Conservation (phyloP, 2,329 filamentous ascomycete species). For the Fusarium oligoseptatum region DNA sequence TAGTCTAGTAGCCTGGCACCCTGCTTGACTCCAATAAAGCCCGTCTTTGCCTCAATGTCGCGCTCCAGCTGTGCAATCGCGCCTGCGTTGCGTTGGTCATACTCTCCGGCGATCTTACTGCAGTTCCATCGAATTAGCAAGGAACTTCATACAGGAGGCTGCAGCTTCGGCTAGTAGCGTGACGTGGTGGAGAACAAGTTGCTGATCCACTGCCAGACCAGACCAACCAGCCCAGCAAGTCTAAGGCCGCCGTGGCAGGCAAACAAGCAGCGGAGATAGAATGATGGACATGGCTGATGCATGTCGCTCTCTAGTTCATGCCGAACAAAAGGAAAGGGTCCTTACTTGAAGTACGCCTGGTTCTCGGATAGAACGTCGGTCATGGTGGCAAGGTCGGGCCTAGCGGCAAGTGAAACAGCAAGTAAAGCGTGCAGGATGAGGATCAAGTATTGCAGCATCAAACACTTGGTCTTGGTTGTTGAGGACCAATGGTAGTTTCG, state of each 20-base stretch:
- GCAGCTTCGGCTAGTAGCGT: slow-evolving; percentile 17
- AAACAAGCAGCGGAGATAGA: slow-evolving; percentile 9
- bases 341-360: slow-evolving; percentile 60
- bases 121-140: slow-evolving; percentile 33
- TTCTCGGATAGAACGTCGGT: slow-evolving; percentile 52
- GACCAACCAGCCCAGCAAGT: not conserved
- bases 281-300: not conserved
- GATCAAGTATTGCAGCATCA: slow-evolving; percentile 19
- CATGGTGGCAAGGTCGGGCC: slow-evolving; percentile 50
- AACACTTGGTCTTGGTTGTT: slow-evolving; percentile 9
- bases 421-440: slow-evolving; percentile 21
- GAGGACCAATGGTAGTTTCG: slow-evolving; percentile 13
- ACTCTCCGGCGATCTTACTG: slow-evolving; percentile 50
- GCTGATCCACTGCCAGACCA: slow-evolving; percentile 3
- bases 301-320: slow-evolving; percentile 5
- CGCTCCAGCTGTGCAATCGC: slow-evolving; percentile 66
- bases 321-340: slow-evolving; percentile 8
- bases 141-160: slow-evolving; percentile 10
- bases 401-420: slow-evolving; percentile 28
- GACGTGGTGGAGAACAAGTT: slow-evolving; percentile 12
- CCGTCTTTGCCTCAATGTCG: slow-evolving; percentile 64
- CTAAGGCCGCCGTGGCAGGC: not conserved
- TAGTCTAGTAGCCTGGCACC: slow-evolving; percentile 76
- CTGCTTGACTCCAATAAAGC: slow-evolving; percentile 70
- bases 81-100: slow-evolving; percentile 67